Evolutionary conservation across 805 yeast species (phyloP).

Genomic region (Vanderwaltozyma tropicalis): DNA sequence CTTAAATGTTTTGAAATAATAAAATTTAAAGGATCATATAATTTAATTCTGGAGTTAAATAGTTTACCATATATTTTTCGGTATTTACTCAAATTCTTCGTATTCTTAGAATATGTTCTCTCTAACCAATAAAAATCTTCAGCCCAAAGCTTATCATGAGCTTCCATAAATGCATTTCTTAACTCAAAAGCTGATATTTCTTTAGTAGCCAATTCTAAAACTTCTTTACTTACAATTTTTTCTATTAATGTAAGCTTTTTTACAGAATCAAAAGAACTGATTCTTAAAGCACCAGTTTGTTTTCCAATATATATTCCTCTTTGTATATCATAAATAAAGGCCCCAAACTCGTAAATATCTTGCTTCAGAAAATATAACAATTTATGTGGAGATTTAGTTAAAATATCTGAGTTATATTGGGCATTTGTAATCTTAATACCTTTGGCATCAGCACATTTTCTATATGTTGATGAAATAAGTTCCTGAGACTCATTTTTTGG

Average conservation of each 20-base stretch:
- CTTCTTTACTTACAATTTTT: conserved; percentile 60
- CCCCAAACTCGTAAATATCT: conserved; percentile 72
- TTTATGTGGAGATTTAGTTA: conserved; percentile 30
- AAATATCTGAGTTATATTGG: conserved; percentile 29
- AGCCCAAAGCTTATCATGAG: conserved; percentile 81
- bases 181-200: conserved; percentile 34
- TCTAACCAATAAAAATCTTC: conserved; percentile 83
- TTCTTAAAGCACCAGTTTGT: conserved; percentile 84
- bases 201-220: conserved; percentile 35
- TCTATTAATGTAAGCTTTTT: conserved; percentile 75
- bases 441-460: conserved; percentile 36
- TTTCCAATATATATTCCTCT: conserved; percentile 54
- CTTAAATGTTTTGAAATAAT: conserved; percentile 60
- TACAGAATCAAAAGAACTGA: conserved; percentile 82
- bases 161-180: conserved; percentile 42
- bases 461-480: conserved; percentile 52
- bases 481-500: conserved; percentile 61
- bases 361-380: conserved; percentile 46
- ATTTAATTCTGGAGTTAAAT: conserved; percentile 37
- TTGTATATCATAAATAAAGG: conserved; percentile 60
- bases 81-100: conserved; percentile 23
- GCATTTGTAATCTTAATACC: conserved; percentile 30
- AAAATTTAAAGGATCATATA: conserved; percentile 86
- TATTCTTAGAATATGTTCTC: conserved; percentile 50
- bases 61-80: conserved; percentile 21